phyloP scores from a whole-genome alignment of 2,329 filamentous ascomycete species.

The Pseudogymnoascus sp. region DNA sequence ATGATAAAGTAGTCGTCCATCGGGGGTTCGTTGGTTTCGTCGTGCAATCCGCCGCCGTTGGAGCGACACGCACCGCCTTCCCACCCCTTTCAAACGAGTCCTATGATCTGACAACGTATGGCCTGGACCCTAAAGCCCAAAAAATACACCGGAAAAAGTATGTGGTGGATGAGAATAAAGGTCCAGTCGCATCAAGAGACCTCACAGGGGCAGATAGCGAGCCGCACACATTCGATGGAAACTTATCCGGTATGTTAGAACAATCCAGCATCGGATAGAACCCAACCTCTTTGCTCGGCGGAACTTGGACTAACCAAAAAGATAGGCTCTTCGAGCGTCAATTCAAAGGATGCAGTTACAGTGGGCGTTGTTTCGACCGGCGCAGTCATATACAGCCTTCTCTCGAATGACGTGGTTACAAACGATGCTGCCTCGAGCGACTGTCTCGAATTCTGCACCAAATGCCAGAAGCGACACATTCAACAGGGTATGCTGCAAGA shows the following conservation, averaged over 20 bases:
- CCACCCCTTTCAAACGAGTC: neutral
- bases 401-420: slow-evolving; percentile 11
- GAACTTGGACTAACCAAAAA: neutral
- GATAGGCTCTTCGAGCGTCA: neutral
- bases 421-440: neutral
- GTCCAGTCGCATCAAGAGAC: neutral
- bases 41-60: neutral
- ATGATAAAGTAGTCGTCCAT: neutral
- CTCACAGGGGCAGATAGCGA: too few species aligned
- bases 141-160: neutral
- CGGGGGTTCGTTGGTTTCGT: neutral
- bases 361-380: slow-evolving; percentile 13
- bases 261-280: neutral
- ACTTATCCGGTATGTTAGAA: neutral
- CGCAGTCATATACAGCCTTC: neutral
- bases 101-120: neutral
- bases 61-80: neutral
- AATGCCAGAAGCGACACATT: slow-evolving; percentile 24
- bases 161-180: neutral
- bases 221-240: neutral
- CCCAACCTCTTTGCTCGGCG: neutral
- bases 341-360: neutral
- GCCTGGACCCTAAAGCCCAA: neutral
- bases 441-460: slow-evolving; percentile 19
- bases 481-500: slow-evolving; percentile 18